A percentile compares a stretch with the other conserved stretches of the same genome.
Conservation (phyloP, 441 rosid genomes). For the Capsella rubella region DNA sequence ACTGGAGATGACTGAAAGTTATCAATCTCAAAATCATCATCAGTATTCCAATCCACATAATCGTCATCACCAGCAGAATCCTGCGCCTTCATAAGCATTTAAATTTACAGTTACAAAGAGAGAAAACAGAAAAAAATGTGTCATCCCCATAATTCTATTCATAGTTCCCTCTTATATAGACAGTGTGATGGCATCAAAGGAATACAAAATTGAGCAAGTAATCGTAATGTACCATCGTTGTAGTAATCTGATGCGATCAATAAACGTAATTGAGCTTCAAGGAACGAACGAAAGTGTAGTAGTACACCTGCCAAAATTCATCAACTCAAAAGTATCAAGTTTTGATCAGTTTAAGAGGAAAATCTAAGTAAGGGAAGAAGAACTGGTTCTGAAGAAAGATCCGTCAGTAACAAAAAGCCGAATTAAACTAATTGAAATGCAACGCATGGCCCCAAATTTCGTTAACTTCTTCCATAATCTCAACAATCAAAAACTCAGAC, state of each 20-base stretch:
- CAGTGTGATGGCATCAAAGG: neutral
- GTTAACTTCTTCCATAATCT: neutral
- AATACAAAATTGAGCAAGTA: neutral
- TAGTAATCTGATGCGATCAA: slow-evolving; percentile 8
- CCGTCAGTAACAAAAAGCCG: neutral
- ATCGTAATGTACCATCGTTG: slow-evolving; percentile 39
- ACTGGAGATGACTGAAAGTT: slow-evolving; percentile 33
- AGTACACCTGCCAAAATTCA: slow-evolving; percentile 31
- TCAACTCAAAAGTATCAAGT: slow-evolving; percentile 5
- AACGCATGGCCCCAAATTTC: slow-evolving; percentile 1
- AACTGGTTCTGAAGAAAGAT: neutral
- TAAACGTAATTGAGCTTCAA: neutral
- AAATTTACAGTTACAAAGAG: neutral
- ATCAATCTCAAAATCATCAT: slow-evolving; percentile 43
- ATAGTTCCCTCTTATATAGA: neutral
- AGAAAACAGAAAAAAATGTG: too few species aligned
- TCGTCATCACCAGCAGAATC: slow-evolving; percentile 28
- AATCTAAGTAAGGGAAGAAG: neutral
- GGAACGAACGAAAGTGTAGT: neutral
- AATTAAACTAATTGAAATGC: neutral
- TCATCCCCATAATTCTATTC: too few species aligned
- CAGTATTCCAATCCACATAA: slow-evolving; percentile 21
- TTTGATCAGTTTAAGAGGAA: neutral
- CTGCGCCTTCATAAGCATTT: slow-evolving; percentile 35
- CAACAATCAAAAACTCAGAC: neutral